Conservation (phyloP, 2,329 filamentous ascomycete species). For the Nemania diffusa region DNA sequence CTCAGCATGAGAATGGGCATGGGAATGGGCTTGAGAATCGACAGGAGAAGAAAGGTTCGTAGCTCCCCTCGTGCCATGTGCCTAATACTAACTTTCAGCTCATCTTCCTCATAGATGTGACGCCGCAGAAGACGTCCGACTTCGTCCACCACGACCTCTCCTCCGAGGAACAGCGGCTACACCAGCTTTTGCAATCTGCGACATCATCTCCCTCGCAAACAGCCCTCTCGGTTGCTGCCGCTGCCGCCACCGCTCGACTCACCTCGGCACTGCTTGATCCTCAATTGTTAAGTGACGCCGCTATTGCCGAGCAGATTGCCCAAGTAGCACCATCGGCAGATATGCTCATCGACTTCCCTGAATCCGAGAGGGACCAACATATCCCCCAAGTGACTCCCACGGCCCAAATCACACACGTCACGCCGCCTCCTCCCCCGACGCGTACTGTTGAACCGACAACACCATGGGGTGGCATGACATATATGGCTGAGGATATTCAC, state of each 20-base stretch:
- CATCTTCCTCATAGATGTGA: constrained; percentile 33
- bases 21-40: too few species aligned
- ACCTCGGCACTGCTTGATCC: constrained; percentile 66
- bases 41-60: constrained; percentile 55
- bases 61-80: background rate
- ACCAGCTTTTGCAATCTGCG: constrained; percentile 55
- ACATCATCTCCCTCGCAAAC: constrained; percentile 56
- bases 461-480: constrained; percentile 49
- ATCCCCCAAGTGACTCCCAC: constrained; percentile 19
- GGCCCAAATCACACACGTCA: constrained; percentile 8
- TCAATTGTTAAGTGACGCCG: constrained; percentile 50
- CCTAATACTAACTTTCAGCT: constrained; percentile 27
- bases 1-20: too few species aligned
- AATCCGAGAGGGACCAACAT: constrained; percentile 36
- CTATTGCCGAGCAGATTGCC: constrained; percentile 36
- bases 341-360: constrained; percentile 47
- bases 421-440: constrained; percentile 25
- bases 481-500: constrained; percentile 48
- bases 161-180: constrained; percentile 60
- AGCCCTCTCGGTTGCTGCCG: constrained; percentile 66
- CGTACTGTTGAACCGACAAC: constrained; percentile 33
- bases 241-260: constrained; percentile 66
- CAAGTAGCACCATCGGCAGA: constrained; percentile 38
- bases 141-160: constrained; percentile 51
- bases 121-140: constrained; percentile 32